A percentile compares a stretch with the other conserved stretches of the same genome.
Conservation (phyloP, 257 asterid species). For the Solanum chaucha region DNA sequence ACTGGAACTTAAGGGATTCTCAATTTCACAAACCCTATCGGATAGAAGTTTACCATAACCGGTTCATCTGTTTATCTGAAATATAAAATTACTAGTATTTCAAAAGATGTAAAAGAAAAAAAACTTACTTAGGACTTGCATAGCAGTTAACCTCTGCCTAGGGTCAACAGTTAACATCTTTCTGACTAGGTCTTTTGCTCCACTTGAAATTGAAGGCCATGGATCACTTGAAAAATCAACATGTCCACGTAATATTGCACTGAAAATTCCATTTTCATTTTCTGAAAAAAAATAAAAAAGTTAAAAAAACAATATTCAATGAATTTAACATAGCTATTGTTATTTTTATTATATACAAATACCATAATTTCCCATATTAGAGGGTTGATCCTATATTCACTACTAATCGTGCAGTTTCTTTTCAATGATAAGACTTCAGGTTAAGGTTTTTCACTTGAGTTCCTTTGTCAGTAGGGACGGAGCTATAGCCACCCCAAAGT, state of each 20-base stretch:
- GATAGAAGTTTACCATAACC: no score
- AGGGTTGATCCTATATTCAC: not conserved
- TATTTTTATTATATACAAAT: not conserved
- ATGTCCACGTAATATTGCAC: slow-evolving; percentile 59
- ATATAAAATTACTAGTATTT: not conserved
- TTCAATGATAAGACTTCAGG: not conserved
- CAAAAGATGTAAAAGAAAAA: not conserved
- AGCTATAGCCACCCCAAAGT: fast-evolving
- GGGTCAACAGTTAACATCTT: slow-evolving; percentile 73
- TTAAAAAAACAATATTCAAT: not conserved
- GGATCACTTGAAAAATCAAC: slow-evolving; percentile 77
- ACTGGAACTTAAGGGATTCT: no score
- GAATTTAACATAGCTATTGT: not conserved
- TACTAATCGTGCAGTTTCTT: not conserved
- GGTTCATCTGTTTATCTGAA: fast-evolving
- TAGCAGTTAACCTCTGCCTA: slow-evolving; percentile 66
- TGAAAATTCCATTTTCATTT: slow-evolving; percentile 83
- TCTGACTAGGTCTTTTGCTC: slow-evolving; percentile 81
- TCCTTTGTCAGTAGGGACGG: not conserved
- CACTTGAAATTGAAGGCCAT: slow-evolving; percentile 81
- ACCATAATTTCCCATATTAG: not conserved
- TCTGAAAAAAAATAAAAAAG: slow-evolving; percentile 16
- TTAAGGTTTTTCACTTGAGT: not conserved
- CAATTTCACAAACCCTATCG: no score
- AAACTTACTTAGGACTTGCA: slow-evolving; percentile 75